Base-by-base conservation (phyloP, 148 eudicot species). In the Spergularia bocconei region DNA sequence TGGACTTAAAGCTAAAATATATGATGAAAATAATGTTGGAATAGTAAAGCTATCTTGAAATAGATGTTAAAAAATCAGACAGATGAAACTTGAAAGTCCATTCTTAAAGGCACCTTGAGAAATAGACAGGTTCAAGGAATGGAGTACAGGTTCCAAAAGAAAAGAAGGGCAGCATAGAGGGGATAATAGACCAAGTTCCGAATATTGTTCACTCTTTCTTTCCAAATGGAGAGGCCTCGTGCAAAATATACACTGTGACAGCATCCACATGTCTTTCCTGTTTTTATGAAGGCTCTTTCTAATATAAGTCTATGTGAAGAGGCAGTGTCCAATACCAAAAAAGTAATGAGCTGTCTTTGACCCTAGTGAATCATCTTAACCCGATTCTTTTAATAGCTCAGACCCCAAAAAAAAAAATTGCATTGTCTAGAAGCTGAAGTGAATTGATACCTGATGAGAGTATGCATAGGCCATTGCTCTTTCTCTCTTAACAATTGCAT, bases 391-490 rank as follows among this genome's bases (percentile, higher is more conserved):
- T 25, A 33, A 70, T 14, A 68, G 21, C 20, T 53, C 19, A 20
- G 62, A 54, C 58, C 11, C 17, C 41, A 58, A 25, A 19, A 14
- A 3, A 56, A 58, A 25, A 19, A 14, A 2, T 4, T 7, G 25
- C 1, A 13, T 38, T 36, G 15, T 59, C 38, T 29, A 67, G 41
- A 60, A 59, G 50, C 58, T 23, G 51, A 59, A 21, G 36, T 7
- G 17, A 47, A 2, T 9, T 14, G 25, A 20, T 85, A 92, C 99
- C 97, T 91, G 93, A 82, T 88, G 91, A 63, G 99, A 92, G 79
- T 95, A 89, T 70, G 99, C 97, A 80, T 92, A 96, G 20, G 98
- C 92, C 97, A 92, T 89, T 44, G 98, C 90, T 72, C 99, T 81
- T 78, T 96, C 98, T 85, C 99, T 83, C 85, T 87, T 92, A 69